Evolutionary conservation across 495 filamentous ascomycete species (phyloP).

Genomic region (Penicillium arizonense): DNA sequence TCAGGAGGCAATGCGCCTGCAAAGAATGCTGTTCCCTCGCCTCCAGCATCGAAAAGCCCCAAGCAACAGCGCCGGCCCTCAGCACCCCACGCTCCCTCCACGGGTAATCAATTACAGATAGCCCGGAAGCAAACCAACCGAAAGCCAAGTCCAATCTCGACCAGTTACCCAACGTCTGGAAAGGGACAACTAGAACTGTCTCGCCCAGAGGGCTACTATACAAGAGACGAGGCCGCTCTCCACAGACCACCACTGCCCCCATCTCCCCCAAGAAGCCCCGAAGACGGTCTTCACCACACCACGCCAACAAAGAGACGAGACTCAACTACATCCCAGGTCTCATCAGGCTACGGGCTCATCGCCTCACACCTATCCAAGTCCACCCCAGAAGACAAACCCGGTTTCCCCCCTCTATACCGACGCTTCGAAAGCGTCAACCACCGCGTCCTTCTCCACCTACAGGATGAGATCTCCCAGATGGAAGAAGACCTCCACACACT

Average conservation of each 20-base stretch:
- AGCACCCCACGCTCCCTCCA: conserved; percentile 21
- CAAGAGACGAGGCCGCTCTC: conserved; percentile 16
- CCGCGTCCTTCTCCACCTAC: conserved; percentile 78
- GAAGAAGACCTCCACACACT: conserved; percentile 71
- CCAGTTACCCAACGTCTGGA: conserved; percentile 3
- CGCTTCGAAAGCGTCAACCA: conserved; percentile 85
- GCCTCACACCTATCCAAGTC: conserved; percentile 58
- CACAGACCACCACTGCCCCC: conserved; percentile 32
- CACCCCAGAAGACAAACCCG: conserved; percentile 25
- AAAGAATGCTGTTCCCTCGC: conserved; percentile 4
- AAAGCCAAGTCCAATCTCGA: conserved; percentile 16
- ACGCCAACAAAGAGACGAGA: conserved; percentile 24
- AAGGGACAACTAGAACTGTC: conserved; percentile 18
- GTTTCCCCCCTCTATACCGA: conserved; percentile 72
- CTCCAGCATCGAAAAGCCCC: conserved; percentile 6
- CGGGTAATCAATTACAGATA: conserved; percentile 25
- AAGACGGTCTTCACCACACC: conserved; percentile 30
- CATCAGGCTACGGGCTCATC: conserved; percentile 68
- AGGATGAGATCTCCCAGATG: conserved; percentile 80
- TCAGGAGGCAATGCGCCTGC: conserved; percentile 6
- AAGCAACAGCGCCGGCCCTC: conserved; percentile 21
- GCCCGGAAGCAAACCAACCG: conserved; percentile 18
- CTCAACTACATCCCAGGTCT: conserved; percentile 19
- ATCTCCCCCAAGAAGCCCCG: conserved; percentile 39
- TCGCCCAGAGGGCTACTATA: conserved; percentile 33